A percentile compares a stretch with the other conserved stretches of the same genome.
Evolutionary conservation across 1,139 yeast species (phyloP).

Genomic region (Candida tropicalis): DNA sequence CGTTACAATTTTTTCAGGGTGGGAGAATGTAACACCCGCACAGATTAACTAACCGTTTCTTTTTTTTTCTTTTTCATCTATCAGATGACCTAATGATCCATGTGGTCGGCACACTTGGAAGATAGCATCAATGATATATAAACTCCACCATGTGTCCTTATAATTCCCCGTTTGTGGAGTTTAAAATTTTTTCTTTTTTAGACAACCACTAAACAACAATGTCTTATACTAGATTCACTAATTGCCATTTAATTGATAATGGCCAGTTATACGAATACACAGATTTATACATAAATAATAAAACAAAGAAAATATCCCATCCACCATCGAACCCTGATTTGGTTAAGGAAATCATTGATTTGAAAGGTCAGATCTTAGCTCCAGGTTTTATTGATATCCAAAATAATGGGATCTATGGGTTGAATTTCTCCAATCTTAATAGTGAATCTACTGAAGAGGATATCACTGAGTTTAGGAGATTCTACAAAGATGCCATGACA

Average conservation of each 20-base stretch:
- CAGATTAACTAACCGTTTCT: not conserved
- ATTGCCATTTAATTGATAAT: slow-evolving; percentile 55
- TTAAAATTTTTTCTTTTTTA: not conserved
- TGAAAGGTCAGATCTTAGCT: slow-evolving; percentile 51
- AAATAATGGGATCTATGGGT: slow-evolving; percentile 63
- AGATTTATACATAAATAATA: slow-evolving; percentile 51
- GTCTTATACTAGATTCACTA: slow-evolving; percentile 38
- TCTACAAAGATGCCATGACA: slow-evolving; percentile 50
- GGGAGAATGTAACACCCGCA: not conserved
- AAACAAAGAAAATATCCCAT: slow-evolving; percentile 45
- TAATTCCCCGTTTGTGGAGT: not conserved
- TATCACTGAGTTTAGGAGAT: slow-evolving; percentile 28
- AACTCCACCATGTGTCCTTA: not conserved
- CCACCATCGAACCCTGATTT: slow-evolving; percentile 17
- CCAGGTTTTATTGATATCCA: slow-evolving; percentile 68
- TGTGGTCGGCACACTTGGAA: not conserved
- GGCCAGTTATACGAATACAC: slow-evolving; percentile 41
- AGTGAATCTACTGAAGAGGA: slow-evolving; percentile 39
- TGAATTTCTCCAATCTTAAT: slow-evolving; percentile 52
- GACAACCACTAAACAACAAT: not conserved
- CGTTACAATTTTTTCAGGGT: slow-evolving; percentile 8
- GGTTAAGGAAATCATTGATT: slow-evolving; percentile 37
- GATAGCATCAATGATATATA: not conserved
- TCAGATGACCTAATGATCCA: not conserved
- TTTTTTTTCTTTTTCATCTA: not conserved